Evolutionary conservation across 2,329 filamentous ascomycete genomes (phyloP), one percentile per base, ranked within the genome.

Genomic region (Rhynchosporium graminicola): DNA sequence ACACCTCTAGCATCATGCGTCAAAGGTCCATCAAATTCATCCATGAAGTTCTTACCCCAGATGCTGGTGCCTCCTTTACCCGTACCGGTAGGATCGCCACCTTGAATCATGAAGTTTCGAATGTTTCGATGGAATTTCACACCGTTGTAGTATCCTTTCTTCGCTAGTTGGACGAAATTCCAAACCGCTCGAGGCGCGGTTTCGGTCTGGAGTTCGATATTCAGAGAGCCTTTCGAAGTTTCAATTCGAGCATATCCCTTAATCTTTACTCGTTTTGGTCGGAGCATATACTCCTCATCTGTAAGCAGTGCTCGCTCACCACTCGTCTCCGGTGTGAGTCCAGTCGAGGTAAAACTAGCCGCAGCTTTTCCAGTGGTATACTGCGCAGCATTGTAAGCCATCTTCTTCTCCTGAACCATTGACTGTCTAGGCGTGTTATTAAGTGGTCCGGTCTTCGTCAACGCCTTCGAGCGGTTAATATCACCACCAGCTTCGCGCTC

Each of bases 201-300:
- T 74, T 99, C 95, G 2, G 95, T 91, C 66, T 94, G 90, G 4
- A 99, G 82, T 74, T 98, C 94, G 64, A 99, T 79, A 66, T 91
- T 97, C 26, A 99, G 74, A 66, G 93, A 87, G 42, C 95, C 95
- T 2, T 91, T 79, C 65, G 87, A 95, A 0, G 95, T 99, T 68
- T 89, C 87, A 51, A 99, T 84, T n/a, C 92, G 87, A 6, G 90
- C 93, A 74, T 97, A 98, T 31, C 94, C 95, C 71, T 94, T 96
- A 69, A 85, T 85, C 77, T 96, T 97, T 64, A 99, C 87, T 46
- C 92, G 87, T 71, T 89, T 90, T 6, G 93, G 92, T 75, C 91
- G 92, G 59, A 99, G 83, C 90, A 99, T 96, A 77, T 94, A 99
- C 74, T 98, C 93, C 77, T 99, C 95, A 66, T 97, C 92, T 0